Conservation (phyloP, 1,284 basidiomycete species). For the Papiliotrema laurentii region DNA sequence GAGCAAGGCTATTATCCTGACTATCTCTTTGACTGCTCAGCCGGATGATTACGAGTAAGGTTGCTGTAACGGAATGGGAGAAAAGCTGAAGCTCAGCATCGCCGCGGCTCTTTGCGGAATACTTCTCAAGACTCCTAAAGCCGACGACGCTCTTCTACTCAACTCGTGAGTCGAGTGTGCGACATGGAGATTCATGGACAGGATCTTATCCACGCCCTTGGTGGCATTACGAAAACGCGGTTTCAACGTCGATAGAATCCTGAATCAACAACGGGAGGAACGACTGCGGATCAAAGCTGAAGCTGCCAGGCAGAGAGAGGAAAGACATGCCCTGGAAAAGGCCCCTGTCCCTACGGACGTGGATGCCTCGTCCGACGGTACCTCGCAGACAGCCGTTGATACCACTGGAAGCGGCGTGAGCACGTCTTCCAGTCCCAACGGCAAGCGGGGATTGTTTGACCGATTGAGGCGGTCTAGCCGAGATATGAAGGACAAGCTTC, state of each 20-base stretch:
- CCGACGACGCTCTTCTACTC: conserved; percentile 78
- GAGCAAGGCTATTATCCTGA: conserved; percentile 64
- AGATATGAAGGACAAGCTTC: not conserved
- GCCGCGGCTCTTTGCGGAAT: conserved; percentile 71
- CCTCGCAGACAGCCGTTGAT: not conserved
- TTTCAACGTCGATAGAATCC: conserved; percentile 73
- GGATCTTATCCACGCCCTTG: conserved; percentile 81
- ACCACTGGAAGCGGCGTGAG: not conserved
- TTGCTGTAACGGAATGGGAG: not conserved
- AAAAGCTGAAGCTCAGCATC: conserved; percentile 53
- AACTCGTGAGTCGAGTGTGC: conserved; percentile 59
- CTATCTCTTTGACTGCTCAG: conserved; percentile 66
- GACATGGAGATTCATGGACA: conserved; percentile 2
- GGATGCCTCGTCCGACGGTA: not conserved
- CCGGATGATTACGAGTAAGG: conserved; percentile 89
- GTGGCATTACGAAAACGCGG: conserved; percentile 70
- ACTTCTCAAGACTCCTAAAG: conserved; percentile 67
- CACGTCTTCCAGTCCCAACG: not conserved
- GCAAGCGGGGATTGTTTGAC: conserved; percentile 5
- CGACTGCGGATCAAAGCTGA: conserved; percentile 56
- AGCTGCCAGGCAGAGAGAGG: conserved; percentile 39
- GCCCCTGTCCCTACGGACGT: not conserved
- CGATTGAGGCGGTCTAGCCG: not conserved
- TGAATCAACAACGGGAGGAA: conserved; percentile 76
- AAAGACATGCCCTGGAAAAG: conserved; percentile 19